phyloP scores from a whole-genome alignment of 768 basidiomycete genomes.

The Leccinellum albellum region DNA sequence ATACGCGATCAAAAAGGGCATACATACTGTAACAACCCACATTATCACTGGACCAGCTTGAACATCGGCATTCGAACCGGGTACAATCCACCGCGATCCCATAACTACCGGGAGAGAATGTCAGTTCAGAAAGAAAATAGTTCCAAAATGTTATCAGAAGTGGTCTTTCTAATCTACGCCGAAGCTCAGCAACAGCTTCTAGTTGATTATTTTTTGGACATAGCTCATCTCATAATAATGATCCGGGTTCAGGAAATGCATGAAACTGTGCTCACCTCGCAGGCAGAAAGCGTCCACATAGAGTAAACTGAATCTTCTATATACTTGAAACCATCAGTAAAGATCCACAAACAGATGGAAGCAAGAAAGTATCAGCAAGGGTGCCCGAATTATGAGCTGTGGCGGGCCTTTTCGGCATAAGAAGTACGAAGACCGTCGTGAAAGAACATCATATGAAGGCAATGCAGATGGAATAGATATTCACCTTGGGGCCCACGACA shows the following conservation, averaged over 20 bases:
- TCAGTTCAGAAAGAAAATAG: not conserved
- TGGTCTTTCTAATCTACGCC: constrained; percentile 52
- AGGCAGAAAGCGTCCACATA: not conserved
- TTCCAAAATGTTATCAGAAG: constrained; percentile 31
- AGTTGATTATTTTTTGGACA: constrained; percentile 61
- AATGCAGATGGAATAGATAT: not conserved
- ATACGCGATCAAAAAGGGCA: not conserved
- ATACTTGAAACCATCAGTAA: not conserved
- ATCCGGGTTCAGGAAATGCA: not conserved
- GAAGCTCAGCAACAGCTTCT: constrained; percentile 86
- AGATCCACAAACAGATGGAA: not conserved
- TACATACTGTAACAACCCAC: constrained; percentile 7
- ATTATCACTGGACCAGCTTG: not conserved
- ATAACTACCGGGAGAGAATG: not conserved
- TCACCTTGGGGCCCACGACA: constrained; percentile 7
- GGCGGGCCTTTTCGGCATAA: constrained; percentile 88
- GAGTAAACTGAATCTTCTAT: not conserved
- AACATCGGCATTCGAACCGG: not conserved
- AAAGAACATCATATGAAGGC: constrained; percentile 16
- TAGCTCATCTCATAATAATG: constrained; percentile 19
- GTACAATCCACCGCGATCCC: not conserved
- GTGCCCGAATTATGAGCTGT: constrained; percentile 86
- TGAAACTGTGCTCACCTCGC: constrained; percentile 7
- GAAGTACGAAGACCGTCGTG: constrained; percentile 92
- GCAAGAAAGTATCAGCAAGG: constrained; percentile 52